Evolutionary conservation across 768 basidiomycete species (phyloP), one percentile per base, ranked within the genome.

Genomic region (Pulveroboletus sp.): DNA sequence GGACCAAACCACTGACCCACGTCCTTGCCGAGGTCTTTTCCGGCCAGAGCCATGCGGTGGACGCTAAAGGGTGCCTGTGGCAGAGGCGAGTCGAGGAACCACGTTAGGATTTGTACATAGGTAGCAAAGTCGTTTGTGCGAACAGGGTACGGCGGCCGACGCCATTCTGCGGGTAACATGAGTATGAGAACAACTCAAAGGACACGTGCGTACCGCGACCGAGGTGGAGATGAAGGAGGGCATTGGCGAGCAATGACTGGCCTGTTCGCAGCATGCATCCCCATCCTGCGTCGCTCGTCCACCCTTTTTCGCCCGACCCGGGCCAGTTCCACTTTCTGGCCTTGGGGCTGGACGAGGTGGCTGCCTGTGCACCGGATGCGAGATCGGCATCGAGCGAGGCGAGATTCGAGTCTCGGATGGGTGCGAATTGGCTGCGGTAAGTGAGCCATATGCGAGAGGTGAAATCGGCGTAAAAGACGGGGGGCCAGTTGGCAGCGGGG

Each of bases 1-100:
- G 95, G 95, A 0, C 95, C 95, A 61, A 98, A 98, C 95, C 95
- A 98, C 67, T 93, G 88, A 1, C 95, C 95, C 0, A 97, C 88
- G 55, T 93, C 90, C 52, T 90, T 97, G 12, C 95, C 95, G 1
- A 97, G 78, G 58, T 94, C 87, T 63, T 97, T 94, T 1, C 95
- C 95, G 0, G 94, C 87, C 19, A 94, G 73, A 0, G 94, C 94
- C 87, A 99, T 97, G 40, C 92, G 80, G 68, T 99, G 95, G 7
- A 99, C 90, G 56, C 90, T 89, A 65, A 99, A 99, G 0, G 95
- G 95, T 16, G 87, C 84, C 25, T 85, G 74, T 0, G 89, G 81
- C 0, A 84, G 77, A 0, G 94, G 94, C 2, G 87, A 85, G 63
- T 99, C 95, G 39, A 97, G 70, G 72, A 98, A 99, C 93, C 94